phyloP scores from a whole-genome alignment of 2,329 filamentous ascomycete species.

The Tolypocladium inflatum region DNA sequence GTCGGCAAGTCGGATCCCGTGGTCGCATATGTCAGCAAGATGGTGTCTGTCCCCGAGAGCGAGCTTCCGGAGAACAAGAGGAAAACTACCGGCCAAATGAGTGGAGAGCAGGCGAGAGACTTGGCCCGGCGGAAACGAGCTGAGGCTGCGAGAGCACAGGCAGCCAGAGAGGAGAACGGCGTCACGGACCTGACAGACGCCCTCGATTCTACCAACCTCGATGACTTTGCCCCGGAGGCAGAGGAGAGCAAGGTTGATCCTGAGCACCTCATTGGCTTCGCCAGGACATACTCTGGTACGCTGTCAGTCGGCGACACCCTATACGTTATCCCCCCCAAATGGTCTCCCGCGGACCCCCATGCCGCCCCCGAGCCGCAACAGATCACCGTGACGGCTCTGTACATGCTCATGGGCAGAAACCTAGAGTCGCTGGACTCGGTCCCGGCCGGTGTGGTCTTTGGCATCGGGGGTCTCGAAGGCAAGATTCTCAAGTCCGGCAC shows the following conservation, averaged over 20 bases:
- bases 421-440: slow-evolving; percentile 76
- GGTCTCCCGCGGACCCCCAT: slow-evolving; percentile 70
- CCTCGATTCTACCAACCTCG: slow-evolving; percentile 50
- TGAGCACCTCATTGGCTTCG: slow-evolving; percentile 91
- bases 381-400: slow-evolving; percentile 77
- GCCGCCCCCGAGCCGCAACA: slow-evolving; percentile 66
- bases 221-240: slow-evolving; percentile 36
- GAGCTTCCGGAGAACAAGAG: slow-evolving; percentile 84
- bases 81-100: slow-evolving; percentile 55
- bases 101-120: slow-evolving; percentile 81
- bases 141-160: slow-evolving; percentile 74
- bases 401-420: slow-evolving; percentile 90
- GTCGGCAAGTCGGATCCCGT: slow-evolving; percentile 62
- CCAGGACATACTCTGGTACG: slow-evolving; percentile 84
- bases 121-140: slow-evolving; percentile 81
- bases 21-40: slow-evolving; percentile 95
- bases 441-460: slow-evolving; percentile 90
- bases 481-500: slow-evolving; percentile 95
- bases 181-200: slow-evolving; percentile 49
- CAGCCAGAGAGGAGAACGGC: slow-evolving; percentile 38
- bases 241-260: slow-evolving; percentile 56
- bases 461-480: slow-evolving; percentile 84
- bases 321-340: slow-evolving; percentile 89
- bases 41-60: slow-evolving; percentile 90
- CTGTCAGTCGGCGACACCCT: slow-evolving; percentile 82